These are phyloP conservation scores for Xylariaceae sp. DNA, from an alignment of 2,329 filamentous ascomycete species.

Conservation along the genomic window DNA sequence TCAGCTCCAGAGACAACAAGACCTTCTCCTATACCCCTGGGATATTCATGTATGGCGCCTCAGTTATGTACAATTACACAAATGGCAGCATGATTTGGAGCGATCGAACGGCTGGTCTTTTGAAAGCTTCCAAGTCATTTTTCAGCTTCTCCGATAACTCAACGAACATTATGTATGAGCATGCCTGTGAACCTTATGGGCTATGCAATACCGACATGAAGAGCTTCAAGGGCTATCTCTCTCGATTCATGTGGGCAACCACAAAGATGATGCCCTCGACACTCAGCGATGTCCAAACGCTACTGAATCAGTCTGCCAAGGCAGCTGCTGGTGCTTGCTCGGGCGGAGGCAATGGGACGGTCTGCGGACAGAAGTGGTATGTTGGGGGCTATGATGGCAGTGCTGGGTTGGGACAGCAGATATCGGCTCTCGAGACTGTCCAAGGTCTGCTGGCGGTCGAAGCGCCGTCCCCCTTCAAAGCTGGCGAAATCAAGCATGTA, in stretches of 20 bases:
- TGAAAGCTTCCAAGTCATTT: slow-evolving; percentile 43
- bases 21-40: slow-evolving; percentile 65
- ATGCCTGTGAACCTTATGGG: slow-evolving; percentile 56
- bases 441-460: slow-evolving; percentile 51
- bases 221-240: slow-evolving; percentile 64
- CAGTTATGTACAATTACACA: slow-evolving; percentile 60
- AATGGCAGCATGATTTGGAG: slow-evolving; percentile 47
- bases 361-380: slow-evolving; percentile 63
- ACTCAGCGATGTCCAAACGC: slow-evolving; percentile 38
- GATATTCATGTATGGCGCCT: slow-evolving; percentile 61
- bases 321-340: slow-evolving; percentile 56
- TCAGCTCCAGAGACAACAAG: slow-evolving; percentile 38
- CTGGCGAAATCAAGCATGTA: slow-evolving; percentile 43
- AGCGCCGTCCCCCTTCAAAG: slow-evolving; percentile 41
- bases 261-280: slow-evolving; percentile 54
- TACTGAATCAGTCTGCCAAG: slow-evolving; percentile 47
- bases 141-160: slow-evolving; percentile 49
- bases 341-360: slow-evolving; percentile 46
- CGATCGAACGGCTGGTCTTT: slow-evolving; percentile 46
- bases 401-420: slow-evolving; percentile 57
- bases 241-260: slow-evolving; percentile 60
- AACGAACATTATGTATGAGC: slow-evolving; percentile 61
- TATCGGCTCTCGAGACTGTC: slow-evolving; percentile 60
- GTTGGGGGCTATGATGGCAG: slow-evolving; percentile 50
- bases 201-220: slow-evolving; percentile 61